Base-by-base conservation (phyloP, 129 eudicot species). In the Helichrysum umbraculigerum region DNA sequence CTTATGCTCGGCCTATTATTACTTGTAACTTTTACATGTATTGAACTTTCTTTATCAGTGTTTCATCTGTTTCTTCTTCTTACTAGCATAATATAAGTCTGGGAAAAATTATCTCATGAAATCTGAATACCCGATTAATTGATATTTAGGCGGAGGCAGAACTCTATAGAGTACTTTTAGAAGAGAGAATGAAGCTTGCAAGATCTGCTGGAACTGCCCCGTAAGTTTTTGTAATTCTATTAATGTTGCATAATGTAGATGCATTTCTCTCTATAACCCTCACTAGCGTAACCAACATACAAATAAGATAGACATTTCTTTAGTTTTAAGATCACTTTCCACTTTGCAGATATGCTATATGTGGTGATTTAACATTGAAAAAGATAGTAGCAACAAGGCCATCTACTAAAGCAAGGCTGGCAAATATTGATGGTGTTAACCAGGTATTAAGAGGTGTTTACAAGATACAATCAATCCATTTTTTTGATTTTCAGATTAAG, bases 381-480 rank as follows among this genome's bases (percentile, higher is more conserved):
- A 93, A 82, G 81, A 88, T 93, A 68, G 86, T 85, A 59, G 81
- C 87, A 75, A 79, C 78, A 52, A 88, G 98, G 76, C 98, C 98
- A 66, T 93, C 98, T 61, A 85, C 89, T 47, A 88, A 79, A 83
- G 95, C 96, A 68, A 93, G 98, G 82, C 88, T 93, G 73, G 98
- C 98, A 32, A 93, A 93, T 83, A 88, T 93, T 64, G 96, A 93
- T 70, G 98, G 98, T 73, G 96, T 93, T 65, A 93, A 93, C 78
- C 98, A 93, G 98, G 98, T 90, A 86, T 73, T 25, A 19, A 42
- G 42, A 59, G 37, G 63, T 70, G 63, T 70, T 29, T 50, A 62
- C 61, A 39, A n/a, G 50, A 21, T 17, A 7, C 14, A 52, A 39
- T 2, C 6, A 54, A 68, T 68, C 39, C 39, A 35, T 7, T 35